Base-by-base conservation (phyloP, 2,329 filamentous ascomycete genomes). In the Trichoderma citrinoviride region DNA sequence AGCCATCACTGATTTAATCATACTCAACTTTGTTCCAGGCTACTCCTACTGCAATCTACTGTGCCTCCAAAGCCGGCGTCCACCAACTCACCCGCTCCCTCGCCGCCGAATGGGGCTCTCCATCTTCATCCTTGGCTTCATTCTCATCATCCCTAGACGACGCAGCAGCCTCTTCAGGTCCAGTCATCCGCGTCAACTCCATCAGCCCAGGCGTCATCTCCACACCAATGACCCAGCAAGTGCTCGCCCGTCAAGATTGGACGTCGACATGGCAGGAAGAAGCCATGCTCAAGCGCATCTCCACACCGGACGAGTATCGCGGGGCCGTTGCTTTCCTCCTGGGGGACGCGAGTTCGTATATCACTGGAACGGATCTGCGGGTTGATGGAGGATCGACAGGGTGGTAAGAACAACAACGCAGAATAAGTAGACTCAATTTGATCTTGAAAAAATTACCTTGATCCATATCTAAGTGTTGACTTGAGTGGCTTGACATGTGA, bases 51-150 rank as follows among this genome's bases (percentile, higher is more conserved):
- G 73, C 79, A 6, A 78, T 76, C 0, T 86, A 86, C 73, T 85
- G 85, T 70, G 77, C 81, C 0, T 83, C 81, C 65, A 86, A 86
- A 73, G 79, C 82, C 0, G 83, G 80, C 0, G 79, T 85, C 3
- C 79, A 82, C 47, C 82, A 85, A 69, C 76, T 85, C 1, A 75
- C 77, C 1, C 77, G 82, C 25, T 82, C 77, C 10, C 73, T 85
- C 29, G 81, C 83, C 0, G 82, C 82, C 68, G 83, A 85, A 71
- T 85, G 78, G 82, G 81, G 62, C 3, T 55, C 46, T 4, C 76
- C 29, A 75, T 77, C 46, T 70, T 67, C 61, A 73, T 2, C 43
- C 15, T 80, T 73, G 0, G 82, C 2, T 83, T 86, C 14, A 86
- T 86, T 68, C 80, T 78, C 49, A 27, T 49, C 49, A 40, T 62